Evolutionary conservation across 345 rosid species (phyloP).

Genomic region (Syzygium grande): DNA sequence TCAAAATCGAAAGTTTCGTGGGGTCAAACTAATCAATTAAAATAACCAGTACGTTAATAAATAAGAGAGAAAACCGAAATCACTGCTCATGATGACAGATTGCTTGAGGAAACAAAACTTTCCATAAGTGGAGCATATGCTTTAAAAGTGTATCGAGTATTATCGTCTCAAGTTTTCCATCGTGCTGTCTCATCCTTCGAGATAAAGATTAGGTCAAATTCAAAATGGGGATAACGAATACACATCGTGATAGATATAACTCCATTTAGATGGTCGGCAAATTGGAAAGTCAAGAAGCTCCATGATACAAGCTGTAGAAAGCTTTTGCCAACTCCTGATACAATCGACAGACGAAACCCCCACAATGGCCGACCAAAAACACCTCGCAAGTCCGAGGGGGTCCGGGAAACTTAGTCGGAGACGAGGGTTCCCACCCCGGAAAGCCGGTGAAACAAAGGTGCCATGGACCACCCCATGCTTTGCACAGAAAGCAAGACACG

Average conservation of each 20-base stretch:
- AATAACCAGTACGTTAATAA: not conserved
- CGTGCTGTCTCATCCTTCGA: not conserved
- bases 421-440: not conserved
- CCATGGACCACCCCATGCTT: not conserved
- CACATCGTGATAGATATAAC: not conserved
- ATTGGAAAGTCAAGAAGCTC: not conserved
- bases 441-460: not conserved
- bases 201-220: not conserved
- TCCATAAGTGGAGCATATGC: not conserved
- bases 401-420: not conserved
- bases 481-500: not conserved
- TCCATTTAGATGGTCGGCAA: not conserved
- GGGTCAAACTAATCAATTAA: not conserved
- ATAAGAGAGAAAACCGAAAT: not conserved
- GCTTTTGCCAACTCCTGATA: not conserved
- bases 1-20: not conserved
- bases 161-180: not conserved
- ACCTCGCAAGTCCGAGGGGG: not conserved
- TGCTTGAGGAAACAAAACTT: not conserved
- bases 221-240: not conserved
- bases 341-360: not conserved
- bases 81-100: not conserved
- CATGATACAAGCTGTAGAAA: not conserved
- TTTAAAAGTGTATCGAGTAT: not conserved
- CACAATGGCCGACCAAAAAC: not conserved